phyloP scores from a whole-genome alignment of 495 filamentous ascomycete species.

The Neurospora sp. region DNA sequence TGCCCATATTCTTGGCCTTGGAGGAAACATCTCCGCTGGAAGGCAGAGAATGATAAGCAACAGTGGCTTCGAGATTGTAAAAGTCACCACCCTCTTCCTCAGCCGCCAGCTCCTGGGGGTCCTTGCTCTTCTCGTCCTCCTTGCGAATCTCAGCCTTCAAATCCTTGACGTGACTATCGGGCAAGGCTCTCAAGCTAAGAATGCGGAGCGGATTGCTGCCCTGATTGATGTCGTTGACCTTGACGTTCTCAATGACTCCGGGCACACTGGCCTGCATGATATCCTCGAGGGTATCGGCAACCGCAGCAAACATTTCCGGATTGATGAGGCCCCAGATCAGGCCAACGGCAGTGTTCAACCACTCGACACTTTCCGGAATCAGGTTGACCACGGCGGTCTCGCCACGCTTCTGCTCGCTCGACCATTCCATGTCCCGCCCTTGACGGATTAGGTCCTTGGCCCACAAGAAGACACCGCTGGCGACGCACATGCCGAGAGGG shows the following conservation, averaged over 20 bases:
- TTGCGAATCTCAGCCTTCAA: constrained; percentile 69
- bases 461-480: constrained; percentile 77
- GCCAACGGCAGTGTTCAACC: constrained; percentile 81
- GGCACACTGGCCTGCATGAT: constrained; percentile 95
- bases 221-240: constrained; percentile 92
- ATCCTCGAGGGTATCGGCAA: constrained; percentile 51
- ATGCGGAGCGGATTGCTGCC: constrained; percentile 84
- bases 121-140: constrained; percentile 68
- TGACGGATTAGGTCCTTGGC: constrained; percentile 73
- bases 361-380: constrained; percentile 82
- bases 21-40: constrained; percentile 54
- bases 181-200: constrained; percentile 78
- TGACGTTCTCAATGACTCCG: constrained; percentile 81
- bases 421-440: constrained; percentile 80
- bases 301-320: constrained; percentile 78
- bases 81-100: constrained; percentile 87
- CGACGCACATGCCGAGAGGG: constrained; percentile 55
- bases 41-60: constrained; percentile 86
- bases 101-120: constrained; percentile 78
- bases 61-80: constrained; percentile 88
- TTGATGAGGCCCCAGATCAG: constrained; percentile 85
- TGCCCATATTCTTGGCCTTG: constrained; percentile 89
- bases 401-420: constrained; percentile 73
- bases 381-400: constrained; percentile 74
- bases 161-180: constrained; percentile 68